Evolutionary conservation across 768 basidiomycete genomes (phyloP), one percentile per base, ranked within the genome.

Genomic region (Tulasnella sp.): DNA sequence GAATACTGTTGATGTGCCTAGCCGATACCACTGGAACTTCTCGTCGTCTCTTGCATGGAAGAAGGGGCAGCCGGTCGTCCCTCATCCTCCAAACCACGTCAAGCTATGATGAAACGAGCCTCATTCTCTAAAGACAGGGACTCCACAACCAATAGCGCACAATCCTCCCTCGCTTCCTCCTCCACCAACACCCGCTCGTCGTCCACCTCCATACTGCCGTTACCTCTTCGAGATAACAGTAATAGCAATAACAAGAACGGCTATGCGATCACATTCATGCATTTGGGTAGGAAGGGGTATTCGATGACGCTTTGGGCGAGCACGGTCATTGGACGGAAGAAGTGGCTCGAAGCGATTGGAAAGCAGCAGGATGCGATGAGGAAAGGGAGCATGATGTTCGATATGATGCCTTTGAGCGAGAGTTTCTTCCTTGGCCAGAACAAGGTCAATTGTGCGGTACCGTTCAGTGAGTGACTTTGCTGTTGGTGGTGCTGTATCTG

Each of bases 1-100:
- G 21, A 41, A 19, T 4, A 42, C 38, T 58, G 32, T 23, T 21
- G 17, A n/a, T 44, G 11, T 17, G n/a, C 23, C 10, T 64, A 96
- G 94, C 95, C 96, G 1, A 96, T 98, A 67, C 96, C 96, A 0
- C 80, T 98, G 48, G 96, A 98, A 65, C 80, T 99, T 1, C 80
- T 99, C 23, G 77, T 86, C 51, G 80, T 97, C 63, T 81, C 85
- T 3, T 82, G 87, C 2, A 79, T 83, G 0, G 88, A 91, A 64
- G 90, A 94, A 41, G 10, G 4, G 52, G 70, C 73, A 68, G 56
- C 80, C 63, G 80, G 68, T 72, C 71, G 23, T 60, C 64, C 63
- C 41, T 70, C 73, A 8, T 68, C 70, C 17, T 65, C 51, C 30
- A 29, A 47, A 11, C 26, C 65, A 27, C 69, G 68, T 48, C 58